A percentile compares a stretch with the other conserved stretches of the same genome.
These are phyloP conservation scores for Serendipita indica DNA, from an alignment of 768 basidiomycete genomes.

Conservation along the genomic window DNA sequence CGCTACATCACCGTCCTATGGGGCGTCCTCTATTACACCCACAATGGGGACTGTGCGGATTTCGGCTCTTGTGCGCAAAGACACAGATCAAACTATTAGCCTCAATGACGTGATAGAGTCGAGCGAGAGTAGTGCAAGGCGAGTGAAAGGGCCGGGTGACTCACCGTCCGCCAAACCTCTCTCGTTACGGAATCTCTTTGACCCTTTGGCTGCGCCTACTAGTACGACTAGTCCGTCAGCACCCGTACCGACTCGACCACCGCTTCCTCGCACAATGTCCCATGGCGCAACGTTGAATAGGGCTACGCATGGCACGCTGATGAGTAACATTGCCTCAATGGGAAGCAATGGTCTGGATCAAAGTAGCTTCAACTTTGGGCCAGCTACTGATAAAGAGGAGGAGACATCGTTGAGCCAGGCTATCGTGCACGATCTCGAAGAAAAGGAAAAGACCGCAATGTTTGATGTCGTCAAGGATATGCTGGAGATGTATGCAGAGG, in stretches of 20 bases:
- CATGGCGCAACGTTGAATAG: background rate
- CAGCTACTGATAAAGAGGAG: background rate
- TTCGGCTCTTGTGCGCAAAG: background rate
- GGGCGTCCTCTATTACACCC: background rate
- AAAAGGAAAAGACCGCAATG: background rate
- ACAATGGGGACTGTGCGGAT: background rate
- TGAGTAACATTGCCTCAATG: background rate
- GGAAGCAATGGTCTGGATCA: background rate
- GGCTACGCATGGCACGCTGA: background rate
- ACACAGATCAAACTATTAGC: background rate
- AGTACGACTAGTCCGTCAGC: background rate
- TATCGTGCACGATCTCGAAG: background rate
- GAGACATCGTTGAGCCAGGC: background rate
- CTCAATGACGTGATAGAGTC: no score
- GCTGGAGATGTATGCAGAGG: constrained; percentile 4
- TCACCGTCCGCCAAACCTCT: background rate
- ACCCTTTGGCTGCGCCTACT: background rate
- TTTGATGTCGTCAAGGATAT: background rate
- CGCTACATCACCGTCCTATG: background rate
- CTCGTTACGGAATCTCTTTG: background rate
- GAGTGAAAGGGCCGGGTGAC: background rate
- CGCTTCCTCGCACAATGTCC: background rate
- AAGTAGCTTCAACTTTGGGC: background rate
- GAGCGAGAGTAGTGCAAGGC: background rate
- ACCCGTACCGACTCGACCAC: background rate